phyloP scores from a whole-genome alignment of 2,329 filamentous ascomycete genomes.

The Phyllosticta paracitricarpa region DNA sequence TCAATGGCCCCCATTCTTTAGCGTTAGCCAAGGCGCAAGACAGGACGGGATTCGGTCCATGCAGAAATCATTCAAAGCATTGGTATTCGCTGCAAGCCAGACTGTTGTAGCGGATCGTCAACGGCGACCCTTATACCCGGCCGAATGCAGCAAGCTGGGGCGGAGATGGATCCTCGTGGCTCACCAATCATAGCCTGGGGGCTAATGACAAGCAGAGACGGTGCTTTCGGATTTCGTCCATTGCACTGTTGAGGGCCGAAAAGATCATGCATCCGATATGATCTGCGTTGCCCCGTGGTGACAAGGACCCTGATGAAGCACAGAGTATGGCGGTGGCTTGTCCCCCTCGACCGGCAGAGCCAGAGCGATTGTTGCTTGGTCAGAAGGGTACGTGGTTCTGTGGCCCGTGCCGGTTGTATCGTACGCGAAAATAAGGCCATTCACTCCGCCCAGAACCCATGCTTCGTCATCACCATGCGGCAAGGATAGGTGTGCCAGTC shows the following conservation, averaged over 20 bases:
- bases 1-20: background rate
- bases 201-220: background rate
- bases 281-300: background rate
- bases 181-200: background rate
- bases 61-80: background rate
- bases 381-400: conserved; percentile 22
- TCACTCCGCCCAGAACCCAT: conserved; percentile 24
- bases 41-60: background rate
- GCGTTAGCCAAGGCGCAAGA: background rate
- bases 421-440: conserved; percentile 22
- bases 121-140: background rate
- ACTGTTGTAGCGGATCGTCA: background rate
- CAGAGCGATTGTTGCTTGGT: conserved; percentile 21
- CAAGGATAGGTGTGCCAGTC: conserved; percentile 23
- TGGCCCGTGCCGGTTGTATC: conserved; percentile 25
- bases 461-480: conserved; percentile 18
- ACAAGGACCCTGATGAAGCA: conserved; percentile 3
- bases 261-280: background rate
- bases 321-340: conserved; percentile 15
- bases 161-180: background rate
- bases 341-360: conserved; percentile 20
- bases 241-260: background rate
- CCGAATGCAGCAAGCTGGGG: background rate
- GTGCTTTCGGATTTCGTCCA: background rate
- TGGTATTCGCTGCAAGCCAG: background rate